Base-by-base conservation (phyloP, 306 rosid genomes). In the Vigna nakashimae region DNA sequence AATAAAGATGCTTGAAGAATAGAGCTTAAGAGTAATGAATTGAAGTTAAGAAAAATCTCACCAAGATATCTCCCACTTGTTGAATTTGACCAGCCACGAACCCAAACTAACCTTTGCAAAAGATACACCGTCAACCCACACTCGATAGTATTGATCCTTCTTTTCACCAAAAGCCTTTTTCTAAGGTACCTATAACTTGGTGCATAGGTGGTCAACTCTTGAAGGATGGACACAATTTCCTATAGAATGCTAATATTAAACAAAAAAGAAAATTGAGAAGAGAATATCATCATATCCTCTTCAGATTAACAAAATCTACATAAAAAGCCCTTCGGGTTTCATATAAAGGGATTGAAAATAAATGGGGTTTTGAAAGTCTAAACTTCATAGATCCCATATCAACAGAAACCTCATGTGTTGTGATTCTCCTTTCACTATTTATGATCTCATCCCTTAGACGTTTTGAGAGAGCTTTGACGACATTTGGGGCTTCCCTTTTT, bases 51-150 rank as follows among this genome's bases (percentile, higher is more conserved):
- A 77, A 18, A 65, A 75, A 51, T 69, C 91, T 84, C 77, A 91
- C 98, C 91, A 43, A 43, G 70, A 78, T 64, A 72, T 66, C 67
- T 91, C 97, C 98, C 97, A 91, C 79, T 93, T 93, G 67, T 86
- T 62, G 82, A 89, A 91, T 72, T 81, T 89, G 84, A 91, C 91
- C 74, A 82, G 78, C 96, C 95, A 93, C 42, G 92, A 83, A 69
- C 83, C 85, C 58, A 80, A 65, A 76, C 90, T 87, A 51, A 91
- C 88, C 79, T 88, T 92, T 6, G 88, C 67, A 9, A 75, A 20
- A 20, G 22, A 20, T 20, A 20, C 22, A 20, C 22, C 63, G 77
- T 93, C 97, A 49, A 93, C 81, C 98, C 97, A 93, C 57, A 79
- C 84, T 62, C 68, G 82, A 69, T 75, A 91, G 75, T 12, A 80